These are phyloP conservation scores for Kappamyces sp. DNA, from an alignment of 192 early-diverging fungal species.

Conservation along the genomic window DNA sequence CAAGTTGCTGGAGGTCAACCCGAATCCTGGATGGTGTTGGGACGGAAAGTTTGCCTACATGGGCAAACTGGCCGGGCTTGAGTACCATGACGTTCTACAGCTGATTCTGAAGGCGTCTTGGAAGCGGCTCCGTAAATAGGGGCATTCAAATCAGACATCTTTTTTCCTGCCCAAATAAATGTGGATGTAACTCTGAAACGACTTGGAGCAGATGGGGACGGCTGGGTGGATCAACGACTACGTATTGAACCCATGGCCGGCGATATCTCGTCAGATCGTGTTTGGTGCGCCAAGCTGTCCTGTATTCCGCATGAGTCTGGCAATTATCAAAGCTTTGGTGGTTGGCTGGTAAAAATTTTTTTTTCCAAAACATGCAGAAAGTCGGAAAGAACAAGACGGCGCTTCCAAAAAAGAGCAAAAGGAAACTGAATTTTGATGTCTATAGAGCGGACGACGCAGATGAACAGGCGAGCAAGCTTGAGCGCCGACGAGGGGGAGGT, in stretches of 20 bases:
- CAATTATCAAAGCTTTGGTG: too few relatives aligned
- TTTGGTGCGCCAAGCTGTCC: too few relatives aligned
- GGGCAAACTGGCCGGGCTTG: constrained; percentile 38
- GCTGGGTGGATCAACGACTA: too few relatives aligned
- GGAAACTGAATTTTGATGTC: constrained; percentile 18
- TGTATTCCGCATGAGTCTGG: too few relatives aligned
- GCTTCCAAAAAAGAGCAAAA: background rate
- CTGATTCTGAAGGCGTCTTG: constrained; percentile 42
- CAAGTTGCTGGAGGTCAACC: constrained; percentile 53
- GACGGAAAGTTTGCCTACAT: constrained; percentile 55
- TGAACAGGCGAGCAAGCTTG: constrained; percentile 17
- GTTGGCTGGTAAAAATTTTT: too few relatives aligned
- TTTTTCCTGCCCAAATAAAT: too few relatives aligned
- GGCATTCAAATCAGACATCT: background rate
- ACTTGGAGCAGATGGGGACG: too few relatives aligned
- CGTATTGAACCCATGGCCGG: too few relatives aligned
- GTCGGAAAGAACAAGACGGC: too few relatives aligned
- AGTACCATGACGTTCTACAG: constrained; percentile 40
- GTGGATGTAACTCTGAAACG: too few relatives aligned
- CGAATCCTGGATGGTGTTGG: constrained; percentile 59
- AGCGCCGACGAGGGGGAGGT: constrained; percentile 21
- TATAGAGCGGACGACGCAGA: constrained; percentile 27
- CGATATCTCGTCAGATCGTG: too few relatives aligned
- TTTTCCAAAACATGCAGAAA: too few relatives aligned
- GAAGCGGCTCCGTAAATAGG: constrained; percentile 14